Evolutionary conservation across 306 rosid species (phyloP).

Genomic region (Canavalia gladiata): DNA sequence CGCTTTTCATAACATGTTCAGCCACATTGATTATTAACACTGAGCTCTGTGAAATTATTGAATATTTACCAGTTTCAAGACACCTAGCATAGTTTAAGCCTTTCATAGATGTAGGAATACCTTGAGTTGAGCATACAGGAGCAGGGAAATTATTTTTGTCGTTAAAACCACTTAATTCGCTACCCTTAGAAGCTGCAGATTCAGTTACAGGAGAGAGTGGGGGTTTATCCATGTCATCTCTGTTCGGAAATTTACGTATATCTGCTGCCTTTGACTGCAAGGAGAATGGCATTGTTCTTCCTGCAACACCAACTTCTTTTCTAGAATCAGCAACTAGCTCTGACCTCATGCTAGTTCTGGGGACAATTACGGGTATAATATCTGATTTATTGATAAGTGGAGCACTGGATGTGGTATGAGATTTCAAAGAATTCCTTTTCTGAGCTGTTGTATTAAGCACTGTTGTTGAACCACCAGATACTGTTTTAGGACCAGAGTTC

Average conservation of each 20-base stretch:
- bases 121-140: constrained; percentile 67
- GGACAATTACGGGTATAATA: constrained; percentile 88
- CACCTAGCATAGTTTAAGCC: constrained; percentile 55
- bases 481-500: constrained; percentile 72
- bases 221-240: constrained; percentile 84
- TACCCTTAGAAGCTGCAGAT: constrained; percentile 61
- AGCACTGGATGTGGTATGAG: constrained; percentile 63
- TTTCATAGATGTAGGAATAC: constrained; percentile 59
- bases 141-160: constrained; percentile 70
- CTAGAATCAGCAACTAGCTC: constrained; percentile 79
- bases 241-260: constrained; percentile 60
- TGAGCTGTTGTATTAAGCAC: constrained; percentile 65
- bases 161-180: constrained; percentile 59
- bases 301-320: constrained; percentile 77
- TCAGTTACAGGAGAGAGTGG: constrained; percentile 64
- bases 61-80: constrained; percentile 59
- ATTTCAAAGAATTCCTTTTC: constrained; percentile 73
- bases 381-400: constrained; percentile 75
- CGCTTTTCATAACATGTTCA: constrained; percentile 1
- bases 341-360: constrained; percentile 76
- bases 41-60: constrained; percentile 54
- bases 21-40: constrained; percentile 37
- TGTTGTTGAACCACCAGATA: constrained; percentile 70
- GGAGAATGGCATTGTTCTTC: constrained; percentile 72
- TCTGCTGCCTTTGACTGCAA: constrained; percentile 79